phyloP scores from a whole-genome alignment of 139 green algal genomes.

The Spirogloea muscicola region DNA sequence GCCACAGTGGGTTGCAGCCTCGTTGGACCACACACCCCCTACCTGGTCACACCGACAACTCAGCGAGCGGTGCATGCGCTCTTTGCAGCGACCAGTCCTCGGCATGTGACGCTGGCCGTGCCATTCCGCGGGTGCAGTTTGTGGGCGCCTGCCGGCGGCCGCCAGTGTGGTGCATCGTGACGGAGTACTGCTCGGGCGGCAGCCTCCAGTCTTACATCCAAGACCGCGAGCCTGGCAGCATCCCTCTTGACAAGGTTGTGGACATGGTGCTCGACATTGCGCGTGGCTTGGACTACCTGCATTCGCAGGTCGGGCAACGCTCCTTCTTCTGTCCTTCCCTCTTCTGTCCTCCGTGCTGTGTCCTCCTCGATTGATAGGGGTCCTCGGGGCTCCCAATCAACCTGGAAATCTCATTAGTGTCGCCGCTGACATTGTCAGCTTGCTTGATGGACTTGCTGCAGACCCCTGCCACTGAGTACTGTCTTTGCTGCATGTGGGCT shows the following conservation, averaged over 20 bases:
- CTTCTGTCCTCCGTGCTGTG: not conserved
- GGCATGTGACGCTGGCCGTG: not conserved
- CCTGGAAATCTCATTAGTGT: too few species aligned
- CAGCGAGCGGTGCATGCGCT: not conserved
- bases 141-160: constrained; percentile 89
- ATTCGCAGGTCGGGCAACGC: constrained; percentile 40
- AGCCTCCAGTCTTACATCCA: constrained; percentile 23
- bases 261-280: constrained; percentile 53
- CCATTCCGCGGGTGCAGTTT: constrained; percentile 73
- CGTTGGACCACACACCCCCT: not conserved
- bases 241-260: constrained; percentile 1
- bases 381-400: too few species aligned
- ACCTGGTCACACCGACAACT: not conserved
- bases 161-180: constrained; percentile 93
- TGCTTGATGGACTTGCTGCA: too few species aligned
- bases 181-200: constrained; percentile 45
- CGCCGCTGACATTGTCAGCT: too few species aligned
- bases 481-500: too few species aligned
- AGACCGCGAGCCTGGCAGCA: constrained; percentile 21
- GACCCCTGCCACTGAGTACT: too few species aligned
- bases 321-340: not conserved
- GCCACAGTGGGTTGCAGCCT: not conserved
- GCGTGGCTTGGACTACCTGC: constrained; percentile 64
- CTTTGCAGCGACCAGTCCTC: not conserved
- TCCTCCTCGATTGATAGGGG: too few species aligned